Evolutionary conservation across 441 rosid genomes (phyloP).

Genomic region (Populus trichocarpa): DNA sequence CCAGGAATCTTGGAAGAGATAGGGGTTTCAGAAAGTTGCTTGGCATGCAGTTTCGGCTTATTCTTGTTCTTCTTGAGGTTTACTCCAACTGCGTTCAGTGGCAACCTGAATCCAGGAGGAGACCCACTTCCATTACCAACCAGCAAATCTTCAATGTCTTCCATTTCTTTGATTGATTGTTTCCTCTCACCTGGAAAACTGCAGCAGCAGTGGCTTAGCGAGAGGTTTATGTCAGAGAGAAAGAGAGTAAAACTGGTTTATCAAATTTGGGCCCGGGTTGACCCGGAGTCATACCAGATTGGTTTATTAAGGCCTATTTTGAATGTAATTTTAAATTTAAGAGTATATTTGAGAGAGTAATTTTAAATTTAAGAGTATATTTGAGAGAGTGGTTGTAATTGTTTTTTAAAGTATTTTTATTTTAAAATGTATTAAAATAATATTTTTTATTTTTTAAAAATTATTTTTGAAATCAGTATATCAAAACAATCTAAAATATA

Average conservation of each 20-base stretch:
- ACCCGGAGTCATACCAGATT: not conserved
- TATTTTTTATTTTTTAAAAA: too few species aligned
- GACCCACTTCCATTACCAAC: constrained; percentile 45
- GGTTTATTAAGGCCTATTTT: not conserved
- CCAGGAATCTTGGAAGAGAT: constrained; percentile 57
- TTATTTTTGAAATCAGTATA: too few species aligned
- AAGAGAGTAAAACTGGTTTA: not conserved
- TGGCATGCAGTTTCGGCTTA: constrained; percentile 19
- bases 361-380: too few species aligned
- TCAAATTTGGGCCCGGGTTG: not conserved
- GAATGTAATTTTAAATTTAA: too few species aligned
- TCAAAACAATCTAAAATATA: too few species aligned
- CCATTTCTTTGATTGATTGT: constrained; percentile 37
- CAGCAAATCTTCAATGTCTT: constrained; percentile 83
- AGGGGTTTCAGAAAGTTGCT: constrained; percentile 34
- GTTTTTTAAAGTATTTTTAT: too few species aligned
- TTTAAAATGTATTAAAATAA: too few species aligned
- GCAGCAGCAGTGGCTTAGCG: not conserved
- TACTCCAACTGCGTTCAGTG: constrained; percentile 53
- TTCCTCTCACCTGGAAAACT: not conserved
- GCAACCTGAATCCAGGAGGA: constrained; percentile 70
- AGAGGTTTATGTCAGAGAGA: not conserved
- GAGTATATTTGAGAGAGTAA: too few species aligned
- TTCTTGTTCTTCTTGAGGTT: constrained; percentile 47
- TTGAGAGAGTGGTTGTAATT: too few species aligned